Conservation (phyloP, 305 asterid genomes). For the Fraxinus paxiana region DNA sequence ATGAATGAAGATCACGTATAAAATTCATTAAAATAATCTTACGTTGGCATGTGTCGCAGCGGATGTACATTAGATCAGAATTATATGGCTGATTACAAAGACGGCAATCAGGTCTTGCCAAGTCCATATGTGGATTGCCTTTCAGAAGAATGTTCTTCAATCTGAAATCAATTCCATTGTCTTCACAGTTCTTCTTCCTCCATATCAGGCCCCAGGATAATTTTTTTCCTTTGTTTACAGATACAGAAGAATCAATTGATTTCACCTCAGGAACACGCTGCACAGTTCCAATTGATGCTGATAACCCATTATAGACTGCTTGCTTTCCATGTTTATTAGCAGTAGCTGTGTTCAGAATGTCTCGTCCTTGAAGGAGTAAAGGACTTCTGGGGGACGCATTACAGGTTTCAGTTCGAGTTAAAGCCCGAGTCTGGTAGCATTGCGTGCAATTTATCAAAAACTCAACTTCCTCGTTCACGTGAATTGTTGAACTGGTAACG, state of each 20-base stretch:
- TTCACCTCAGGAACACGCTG: conserved; percentile 35
- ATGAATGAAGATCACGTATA: conserved; percentile 10
- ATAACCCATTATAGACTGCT: conserved; percentile 28
- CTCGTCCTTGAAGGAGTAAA: conserved; percentile 51
- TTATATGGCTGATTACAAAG: conserved; percentile 61
- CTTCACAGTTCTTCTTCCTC: conserved; percentile 53
- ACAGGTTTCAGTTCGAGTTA: conserved; percentile 33
- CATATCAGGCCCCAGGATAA: conserved; percentile 76
- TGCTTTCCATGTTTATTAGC: conserved; percentile 34
- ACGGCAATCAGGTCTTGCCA: conserved; percentile 42
- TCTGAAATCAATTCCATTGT: conserved; percentile 61
- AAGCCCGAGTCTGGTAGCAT: conserved; percentile 42
- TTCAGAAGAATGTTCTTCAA: conserved; percentile 51
- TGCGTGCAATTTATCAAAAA: conserved; percentile 53
- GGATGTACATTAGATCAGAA: conserved; percentile 64
- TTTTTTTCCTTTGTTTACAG: conserved; percentile 36
- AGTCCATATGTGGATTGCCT: conserved; percentile 38
- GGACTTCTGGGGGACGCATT: conserved; percentile 65
- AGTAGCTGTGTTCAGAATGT: conserved; percentile 30
- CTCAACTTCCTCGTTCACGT: conserved; percentile 37
- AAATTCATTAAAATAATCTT: conserved; percentile 30
- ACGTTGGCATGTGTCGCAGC: conserved; percentile 70
- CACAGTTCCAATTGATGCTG: conserved; percentile 33
- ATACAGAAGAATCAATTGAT: conserved; percentile 32
- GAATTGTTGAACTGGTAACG: conserved; percentile 42